phyloP scores from a whole-genome alignment of 192 early-diverging fungal species.

The Backusella parvicylindrica region DNA sequence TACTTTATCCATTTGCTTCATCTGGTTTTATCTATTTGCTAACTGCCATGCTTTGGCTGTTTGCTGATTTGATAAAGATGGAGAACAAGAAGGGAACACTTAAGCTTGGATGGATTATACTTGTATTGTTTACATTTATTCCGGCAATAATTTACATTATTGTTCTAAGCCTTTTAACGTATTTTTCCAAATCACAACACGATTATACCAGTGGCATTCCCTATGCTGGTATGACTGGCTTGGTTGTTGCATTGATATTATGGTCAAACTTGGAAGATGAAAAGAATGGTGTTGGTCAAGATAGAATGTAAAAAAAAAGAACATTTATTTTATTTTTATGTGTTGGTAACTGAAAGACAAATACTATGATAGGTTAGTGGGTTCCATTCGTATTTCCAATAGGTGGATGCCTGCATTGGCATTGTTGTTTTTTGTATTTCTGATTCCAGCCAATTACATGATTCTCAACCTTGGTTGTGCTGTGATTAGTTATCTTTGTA shows the following conservation, averaged over 20 bases:
- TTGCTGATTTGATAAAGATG: background rate
- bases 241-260: conserved; percentile 8
- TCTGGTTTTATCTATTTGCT: background rate
- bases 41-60: background rate
- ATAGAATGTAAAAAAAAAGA: background rate
- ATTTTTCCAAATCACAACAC: background rate
- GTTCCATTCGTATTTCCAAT: conserved; percentile 13
- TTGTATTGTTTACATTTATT: conserved; percentile 1
- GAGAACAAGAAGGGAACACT: conserved; percentile 17
- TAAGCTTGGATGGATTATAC: background rate
- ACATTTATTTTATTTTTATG: background rate
- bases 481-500: conserved; percentile 14
- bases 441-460: conserved; percentile 18
- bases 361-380: background rate
- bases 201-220: background rate
- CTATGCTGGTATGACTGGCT: conserved; percentile 13
- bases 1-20: background rate
- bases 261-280: conserved; percentile 6
- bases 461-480: conserved; percentile 11
- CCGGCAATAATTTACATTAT: conserved; percentile 13
- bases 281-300: background rate
- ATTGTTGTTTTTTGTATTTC: conserved; percentile 16
- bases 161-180: background rate
- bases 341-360: background rate
- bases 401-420: conserved; percentile 5